Conservation (phyloP, 768 basidiomycete species). For the Stropharia rugosoannulata region DNA sequence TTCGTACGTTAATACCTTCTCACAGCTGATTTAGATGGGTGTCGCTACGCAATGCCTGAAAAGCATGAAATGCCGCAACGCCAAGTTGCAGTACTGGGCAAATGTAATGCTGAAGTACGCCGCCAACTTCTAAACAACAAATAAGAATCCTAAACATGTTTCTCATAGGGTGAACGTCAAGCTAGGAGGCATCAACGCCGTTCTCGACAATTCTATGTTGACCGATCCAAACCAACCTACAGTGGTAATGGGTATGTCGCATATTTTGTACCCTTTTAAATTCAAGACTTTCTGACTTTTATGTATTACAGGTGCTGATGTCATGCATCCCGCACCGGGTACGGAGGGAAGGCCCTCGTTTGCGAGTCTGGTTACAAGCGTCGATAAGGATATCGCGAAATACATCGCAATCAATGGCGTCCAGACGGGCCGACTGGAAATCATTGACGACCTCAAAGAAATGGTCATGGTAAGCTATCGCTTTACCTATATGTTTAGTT, state of each 20-base stretch:
- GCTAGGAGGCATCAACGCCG: constrained; percentile 77
- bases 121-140: not conserved
- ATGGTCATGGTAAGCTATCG: constrained; percentile 53
- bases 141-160: not conserved
- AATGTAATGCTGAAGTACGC: constrained; percentile 80
- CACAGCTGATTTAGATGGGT: constrained; percentile 48
- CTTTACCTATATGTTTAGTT: not conserved
- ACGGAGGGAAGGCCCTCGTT: constrained; percentile 77
- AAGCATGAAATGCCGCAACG: constrained; percentile 56
- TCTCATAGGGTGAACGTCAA: constrained; percentile 72
- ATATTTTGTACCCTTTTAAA: constrained; percentile 12
- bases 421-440: constrained; percentile 68
- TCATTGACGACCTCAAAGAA: constrained; percentile 64
- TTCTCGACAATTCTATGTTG: constrained; percentile 61
- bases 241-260: constrained; percentile 74
- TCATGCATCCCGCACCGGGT: constrained; percentile 82
- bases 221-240: constrained; percentile 71
- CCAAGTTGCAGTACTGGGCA: constrained; percentile 76
- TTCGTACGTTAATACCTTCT: not conserved
- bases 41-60: constrained; percentile 83
- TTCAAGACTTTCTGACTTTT: constrained; percentile 23
- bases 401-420: constrained; percentile 60
- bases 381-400: constrained; percentile 71
- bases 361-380: constrained; percentile 73
- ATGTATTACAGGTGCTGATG: constrained; percentile 63